Evolutionary conservation across 164 flowering plant genomes (phyloP).

Genomic region (Tetracentron sinense): DNA sequence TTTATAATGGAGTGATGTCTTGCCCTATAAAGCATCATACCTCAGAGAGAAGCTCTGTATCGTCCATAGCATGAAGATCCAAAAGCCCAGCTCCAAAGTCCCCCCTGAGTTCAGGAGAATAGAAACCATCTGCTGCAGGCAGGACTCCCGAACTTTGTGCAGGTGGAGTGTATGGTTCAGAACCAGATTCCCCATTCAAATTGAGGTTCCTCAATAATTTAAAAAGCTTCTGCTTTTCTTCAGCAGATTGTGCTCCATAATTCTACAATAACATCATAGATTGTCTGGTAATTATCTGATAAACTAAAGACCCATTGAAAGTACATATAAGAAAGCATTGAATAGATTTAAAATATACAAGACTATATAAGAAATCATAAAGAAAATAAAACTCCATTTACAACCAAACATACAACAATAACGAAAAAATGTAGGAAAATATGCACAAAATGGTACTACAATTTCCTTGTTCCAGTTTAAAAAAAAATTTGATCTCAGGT

Average conservation of each 20-base stretch:
- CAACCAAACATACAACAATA: too few relatives aligned
- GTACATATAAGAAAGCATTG: neutral
- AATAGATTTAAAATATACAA: too few relatives aligned
- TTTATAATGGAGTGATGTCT: too few relatives aligned
- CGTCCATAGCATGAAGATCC: constrained; percentile 99
- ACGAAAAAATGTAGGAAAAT: too few relatives aligned
- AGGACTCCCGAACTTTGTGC: constrained; percentile 53
- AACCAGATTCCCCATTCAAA: constrained; percentile 76
- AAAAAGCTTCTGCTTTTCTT: constrained; percentile 93
- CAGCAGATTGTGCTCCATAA: constrained; percentile 93
- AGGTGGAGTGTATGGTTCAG: constrained; percentile 75
- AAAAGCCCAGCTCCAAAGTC: constrained; percentile 99
- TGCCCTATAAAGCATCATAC: constrained; percentile 25
- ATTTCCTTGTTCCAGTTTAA: too few relatives aligned
- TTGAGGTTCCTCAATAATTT: constrained; percentile 88
- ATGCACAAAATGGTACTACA: too few relatives aligned
- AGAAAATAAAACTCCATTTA: too few relatives aligned
- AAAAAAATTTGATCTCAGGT: too few relatives aligned
- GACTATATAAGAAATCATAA: too few relatives aligned
- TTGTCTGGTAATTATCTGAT: neutral
- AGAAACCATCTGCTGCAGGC: constrained; percentile 60
- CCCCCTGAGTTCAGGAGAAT: constrained; percentile 79
- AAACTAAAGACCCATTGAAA: neutral
- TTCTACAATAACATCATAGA: constrained; percentile 43
- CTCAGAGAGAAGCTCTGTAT: constrained; percentile 94